Evolutionary conservation across 345 rosid genomes (phyloP), one percentile per base, ranked within the genome.

Genomic region (Hibiscus trionum): DNA sequence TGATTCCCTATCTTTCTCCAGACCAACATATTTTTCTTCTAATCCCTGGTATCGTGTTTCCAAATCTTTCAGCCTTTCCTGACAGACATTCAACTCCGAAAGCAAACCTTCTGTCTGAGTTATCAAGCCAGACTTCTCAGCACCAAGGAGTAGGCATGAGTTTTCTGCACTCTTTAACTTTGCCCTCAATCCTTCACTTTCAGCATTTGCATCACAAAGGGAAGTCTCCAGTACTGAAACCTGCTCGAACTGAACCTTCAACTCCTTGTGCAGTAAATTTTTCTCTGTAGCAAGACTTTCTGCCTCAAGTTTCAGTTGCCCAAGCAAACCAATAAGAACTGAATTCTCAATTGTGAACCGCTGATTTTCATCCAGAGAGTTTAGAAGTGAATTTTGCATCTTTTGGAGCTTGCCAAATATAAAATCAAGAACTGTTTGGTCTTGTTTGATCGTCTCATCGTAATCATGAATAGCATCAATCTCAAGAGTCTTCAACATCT

Each of bases 171-270:
- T 84, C 80, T 79, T 89, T 59, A 81, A 76, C 39, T 83, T 87
- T 60, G 69, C 78, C 82, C 77, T 83, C 76, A 80, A 81, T 47
- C 76, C 88, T 77, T 89, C 91, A 79, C 86, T 84, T 82, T 91
- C 91, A 42, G 85, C 89, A 82, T 84, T 87, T 58, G 93, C 86
- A 79, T 88, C 90, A 66, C 37, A 77, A 57, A 95, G 90, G 74
- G 91, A 87, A 73, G 74, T 90, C 80, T 92, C 27, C 59, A 55
- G 9, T 16, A 68, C 46, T 27, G 80, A 61, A 46, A 87, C 75
- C 83, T 82, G 84, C 77, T 75, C 82, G 52, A 80, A 74, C 73
- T 65, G 88, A 75, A 72, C 74, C 49, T 80, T 82, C 74, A 83
- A 81, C 74, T 87, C 82, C 68, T 80, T 81, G 68, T 76, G 81